These are phyloP conservation scores for Nannizzia gypsea DNA, from an alignment of 2,329 filamentous ascomycete genomes.

Conservation along the genomic window DNA sequence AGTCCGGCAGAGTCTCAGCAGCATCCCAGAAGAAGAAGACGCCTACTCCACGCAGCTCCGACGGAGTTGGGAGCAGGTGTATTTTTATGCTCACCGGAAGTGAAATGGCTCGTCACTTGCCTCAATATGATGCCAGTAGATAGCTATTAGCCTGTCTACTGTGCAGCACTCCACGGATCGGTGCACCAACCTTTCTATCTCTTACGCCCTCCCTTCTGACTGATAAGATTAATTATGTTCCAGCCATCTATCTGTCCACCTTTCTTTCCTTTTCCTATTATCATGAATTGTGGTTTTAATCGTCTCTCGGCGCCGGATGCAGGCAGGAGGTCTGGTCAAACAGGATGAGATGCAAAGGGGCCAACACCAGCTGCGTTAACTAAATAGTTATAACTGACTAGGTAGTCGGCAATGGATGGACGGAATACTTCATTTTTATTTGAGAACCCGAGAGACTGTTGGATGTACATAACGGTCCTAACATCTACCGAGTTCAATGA, in stretches of 20 bases:
- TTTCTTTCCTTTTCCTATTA: background rate
- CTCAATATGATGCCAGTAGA: background rate
- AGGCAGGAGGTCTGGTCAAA: background rate
- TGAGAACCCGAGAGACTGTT: too few species aligned
- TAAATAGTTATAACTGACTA: too few species aligned
- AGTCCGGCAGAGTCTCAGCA: constrained; percentile 12
- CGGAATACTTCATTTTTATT: too few species aligned
- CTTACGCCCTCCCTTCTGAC: background rate
- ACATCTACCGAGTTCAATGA: too few species aligned
- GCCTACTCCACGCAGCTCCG: constrained; percentile 17
- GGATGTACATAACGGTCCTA: too few species aligned
- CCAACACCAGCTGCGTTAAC: too few species aligned
- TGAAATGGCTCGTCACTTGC: too few species aligned
- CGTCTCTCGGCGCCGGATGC: background rate
- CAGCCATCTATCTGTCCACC: background rate
- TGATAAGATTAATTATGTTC: background rate
- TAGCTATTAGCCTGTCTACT: background rate
- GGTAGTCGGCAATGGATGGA: too few species aligned
- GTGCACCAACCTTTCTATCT: too few species aligned
- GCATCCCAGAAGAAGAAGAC: constrained; percentile 10
- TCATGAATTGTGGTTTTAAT: background rate
- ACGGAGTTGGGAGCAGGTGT: constrained; percentile 27
- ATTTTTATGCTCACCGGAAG: too few species aligned
- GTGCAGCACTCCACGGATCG: background rate
- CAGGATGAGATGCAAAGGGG: background rate